phyloP scores from a whole-genome alignment of 2,329 filamentous ascomycete genomes.

The Botryotinia globosa region DNA sequence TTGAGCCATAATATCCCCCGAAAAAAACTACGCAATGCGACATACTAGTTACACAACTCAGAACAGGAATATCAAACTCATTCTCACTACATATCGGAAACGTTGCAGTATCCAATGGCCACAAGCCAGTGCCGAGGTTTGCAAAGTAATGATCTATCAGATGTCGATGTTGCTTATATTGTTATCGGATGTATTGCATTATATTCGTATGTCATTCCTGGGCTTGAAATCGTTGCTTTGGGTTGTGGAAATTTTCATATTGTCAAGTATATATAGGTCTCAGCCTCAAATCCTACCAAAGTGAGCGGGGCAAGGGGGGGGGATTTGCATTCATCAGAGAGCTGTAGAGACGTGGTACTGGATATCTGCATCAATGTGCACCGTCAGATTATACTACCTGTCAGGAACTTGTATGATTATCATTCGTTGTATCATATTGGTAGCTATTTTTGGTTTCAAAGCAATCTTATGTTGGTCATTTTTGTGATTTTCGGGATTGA shows the following conservation, averaged over 20 bases:
- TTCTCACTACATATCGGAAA: neutral
- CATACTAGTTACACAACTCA: neutral
- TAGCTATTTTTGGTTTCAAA: neutral
- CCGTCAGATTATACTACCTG: too few relatives aligned
- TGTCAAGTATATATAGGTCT: fast-evolving
- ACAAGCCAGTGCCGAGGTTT: neutral
- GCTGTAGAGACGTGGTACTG: neutral
- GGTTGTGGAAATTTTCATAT: neutral
- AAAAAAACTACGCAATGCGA: neutral
- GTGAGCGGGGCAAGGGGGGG: too few relatives aligned
- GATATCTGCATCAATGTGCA: too few relatives aligned
- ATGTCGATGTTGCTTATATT: neutral
- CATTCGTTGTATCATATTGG: neutral
- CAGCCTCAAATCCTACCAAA: neutral
- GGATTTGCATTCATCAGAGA: neutral
- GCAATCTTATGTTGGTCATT: neutral
- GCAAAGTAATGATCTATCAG: neutral
- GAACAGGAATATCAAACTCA: neutral
- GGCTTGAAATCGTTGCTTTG: neutral
- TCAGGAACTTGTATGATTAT: neutral
- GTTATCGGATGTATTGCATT: neutral
- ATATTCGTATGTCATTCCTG: neutral
- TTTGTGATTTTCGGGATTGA: neutral
- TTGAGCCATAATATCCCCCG: neutral
- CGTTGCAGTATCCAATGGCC: neutral